Evolutionary conservation across 2,329 filamentous ascomycete species (phyloP), one percentile per base, ranked within the genome.

Genomic region (Alternaria sp.): DNA sequence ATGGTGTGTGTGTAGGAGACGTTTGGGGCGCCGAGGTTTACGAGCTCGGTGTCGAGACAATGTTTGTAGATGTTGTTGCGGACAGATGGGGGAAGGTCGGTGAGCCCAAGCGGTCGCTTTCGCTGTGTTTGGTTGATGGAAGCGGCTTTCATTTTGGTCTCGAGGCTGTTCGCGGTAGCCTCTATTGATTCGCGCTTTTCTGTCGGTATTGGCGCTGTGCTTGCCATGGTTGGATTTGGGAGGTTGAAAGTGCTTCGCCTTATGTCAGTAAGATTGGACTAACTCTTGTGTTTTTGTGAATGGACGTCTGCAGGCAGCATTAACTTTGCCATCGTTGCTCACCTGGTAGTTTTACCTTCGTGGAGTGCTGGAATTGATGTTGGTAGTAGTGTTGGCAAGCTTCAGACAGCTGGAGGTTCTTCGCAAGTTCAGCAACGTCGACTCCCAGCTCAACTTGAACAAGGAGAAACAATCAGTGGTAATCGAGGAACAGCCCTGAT

Each of bases 41-140:
- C 72, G n/a, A 73, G 61, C 37, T 77, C 73, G 9, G 72, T 73
- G 54, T 77, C 73, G 8, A 77, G 68, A 21, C 70, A 57, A 60
- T 75, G 66, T 29, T 65, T 66, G 64, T 75, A 75, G 48, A 77
- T 77, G 13, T 61, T 69, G 59, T 75, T 74, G 24, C 72, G 73
- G 29, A 77, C 51, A 0, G 70, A 67, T 1, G 68, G 41, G 0
- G 74, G 74, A 6, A 77, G 69, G 33, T 65, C 55, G 2, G 65
- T 65, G 10, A 77, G 63, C 17, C 63, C 50, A 8, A 67, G 29
- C 1, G 54, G 52, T n/a, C 45, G 60, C 58, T 79, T 79, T 39
- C 67, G 31, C 0, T 21, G 17, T 5, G 40, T 41, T 1, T 59
- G 52, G 24, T 42, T 37, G 50, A 66, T 46, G 2, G 64, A 51